Base-by-base conservation (phyloP, 2,329 filamentous ascomycete species). In the Keithomyces neogunnii region DNA sequence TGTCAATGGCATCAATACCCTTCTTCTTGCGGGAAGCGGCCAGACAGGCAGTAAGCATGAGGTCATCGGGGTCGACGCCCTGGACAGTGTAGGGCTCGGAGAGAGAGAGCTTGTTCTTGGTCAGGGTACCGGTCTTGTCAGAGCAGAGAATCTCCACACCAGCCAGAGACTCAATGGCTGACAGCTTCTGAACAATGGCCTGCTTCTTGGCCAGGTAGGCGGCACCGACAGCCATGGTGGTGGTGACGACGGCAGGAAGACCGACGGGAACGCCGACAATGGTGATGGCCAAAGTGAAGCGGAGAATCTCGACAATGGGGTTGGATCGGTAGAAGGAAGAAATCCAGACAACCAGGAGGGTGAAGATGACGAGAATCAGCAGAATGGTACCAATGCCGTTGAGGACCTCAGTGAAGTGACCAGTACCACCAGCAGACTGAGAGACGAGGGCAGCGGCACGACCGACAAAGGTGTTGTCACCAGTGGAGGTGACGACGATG, bases 21-120 rank as follows among this genome's bases (percentile, higher is more conserved):
- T 95, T 95, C 81, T 91, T 92, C 82, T 93, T 95, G 75, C 89
- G 87, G 59, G 86, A 92, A 56, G 89, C 89, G 63, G 89, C 89
- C 64, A 95, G 74, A 69, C 89, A 95, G 63, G 89, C 89, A 73
- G 89, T 93, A 58, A 95, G 78, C 88, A 95, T 95, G 57, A 95
- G 85, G 63, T 95, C 89, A 69, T 93, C 87, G 36, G 86, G 80
- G 60, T 91, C 87, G 54, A 95, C 86, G 64, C 89, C 89, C 55
- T 80, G 76, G 55, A 93, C 86, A 39, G 84, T 88, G 76, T 85
- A 95, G 52, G 89, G 89, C 67, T 95, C 89, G 49, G 87, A 78
- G 45, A 95, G 78, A 57, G 89, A 92, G 28, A 95, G 82, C 77
- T 93, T 95, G 80, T 95, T 95, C 79, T 92, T 93, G 66, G 89